Evolutionary conservation across 345 rosid genomes (phyloP).

Genomic region (Abelmoschus esculentus): DNA sequence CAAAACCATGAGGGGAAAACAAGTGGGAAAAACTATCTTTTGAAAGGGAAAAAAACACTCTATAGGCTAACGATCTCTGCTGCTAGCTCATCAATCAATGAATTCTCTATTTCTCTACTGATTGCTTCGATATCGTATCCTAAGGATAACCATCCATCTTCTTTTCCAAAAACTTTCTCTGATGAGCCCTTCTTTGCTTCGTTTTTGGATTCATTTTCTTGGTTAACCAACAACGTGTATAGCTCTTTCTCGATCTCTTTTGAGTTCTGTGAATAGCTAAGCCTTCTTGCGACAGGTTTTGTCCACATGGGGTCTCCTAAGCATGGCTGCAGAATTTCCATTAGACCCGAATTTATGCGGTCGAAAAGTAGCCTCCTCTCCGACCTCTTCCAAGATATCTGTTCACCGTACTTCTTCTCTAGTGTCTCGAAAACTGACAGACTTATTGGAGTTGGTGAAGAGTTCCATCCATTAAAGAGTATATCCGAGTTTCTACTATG

Average conservation of each 20-base stretch:
- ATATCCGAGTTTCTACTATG: constrained; percentile 12
- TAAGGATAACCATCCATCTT: constrained; percentile 48
- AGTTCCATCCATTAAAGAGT: constrained; percentile 17
- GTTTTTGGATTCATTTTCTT: constrained; percentile 40
- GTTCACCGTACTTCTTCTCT: constrained; percentile 69
- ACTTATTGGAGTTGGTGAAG: constrained; percentile 28
- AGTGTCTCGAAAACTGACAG: constrained; percentile 46
- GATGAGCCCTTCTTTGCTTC: constrained; percentile 30
- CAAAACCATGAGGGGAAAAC: constrained; percentile 6
- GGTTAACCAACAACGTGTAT: constrained; percentile 32
- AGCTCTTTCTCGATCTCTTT: constrained; percentile 43
- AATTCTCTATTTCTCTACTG: constrained; percentile 54
- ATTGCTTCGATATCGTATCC: constrained; percentile 49
- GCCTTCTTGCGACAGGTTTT: constrained; percentile 43
- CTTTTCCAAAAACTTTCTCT: constrained; percentile 30
- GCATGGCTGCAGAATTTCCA: constrained; percentile 38
- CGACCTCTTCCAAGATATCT: constrained; percentile 58
- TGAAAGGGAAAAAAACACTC: constrained; percentile 15
- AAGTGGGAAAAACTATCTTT: not conserved
- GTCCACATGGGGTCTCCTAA: constrained; percentile 30
- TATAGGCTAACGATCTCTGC: constrained; percentile 43
- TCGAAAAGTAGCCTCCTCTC: constrained; percentile 71
- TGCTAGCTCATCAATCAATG: constrained; percentile 59
- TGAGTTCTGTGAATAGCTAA: constrained; percentile 18
- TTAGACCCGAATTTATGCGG: constrained; percentile 44